A percentile compares a stretch with the other conserved stretches of the same genome.
These are phyloP conservation scores for Volvariella surrecta DNA, from an alignment of 1,284 basidiomycete genomes.

Conservation along the genomic window DNA sequence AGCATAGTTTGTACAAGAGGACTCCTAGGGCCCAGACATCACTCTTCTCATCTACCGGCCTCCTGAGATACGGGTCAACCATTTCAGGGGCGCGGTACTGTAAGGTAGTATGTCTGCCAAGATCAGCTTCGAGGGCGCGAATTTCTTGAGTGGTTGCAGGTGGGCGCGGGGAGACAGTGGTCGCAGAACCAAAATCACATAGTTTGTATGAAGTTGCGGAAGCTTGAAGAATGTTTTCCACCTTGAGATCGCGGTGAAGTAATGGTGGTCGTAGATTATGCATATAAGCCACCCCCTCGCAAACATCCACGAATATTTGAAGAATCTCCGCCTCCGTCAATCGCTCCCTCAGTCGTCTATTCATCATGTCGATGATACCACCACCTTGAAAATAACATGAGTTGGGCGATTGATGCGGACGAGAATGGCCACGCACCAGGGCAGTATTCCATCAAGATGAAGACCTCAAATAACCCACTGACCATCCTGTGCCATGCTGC, in stretches of 20 bases:
- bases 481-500: conserved; percentile 83
- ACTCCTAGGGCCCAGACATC: conserved; percentile 97
- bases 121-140: conserved; percentile 80
- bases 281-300: conserved; percentile 92
- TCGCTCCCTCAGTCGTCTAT: conserved; percentile 87
- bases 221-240: conserved; percentile 93
- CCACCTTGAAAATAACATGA: conserved; percentile 50
- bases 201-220: conserved; percentile 81
- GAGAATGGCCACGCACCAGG: conserved; percentile 33
- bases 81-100: conserved; percentile 98
- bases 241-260: conserved; percentile 96
- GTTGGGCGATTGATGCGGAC: conserved; percentile 3
- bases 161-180: conserved; percentile 56
- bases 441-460: conserved; percentile 99
- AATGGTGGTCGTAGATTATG: conserved; percentile 87
- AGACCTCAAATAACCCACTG: conserved; percentile 88
- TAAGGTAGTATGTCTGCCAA: conserved; percentile 91
- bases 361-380: conserved; percentile 99
- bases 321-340: conserved; percentile 94
- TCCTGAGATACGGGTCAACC: conserved; percentile 84
- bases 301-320: conserved; percentile 95
- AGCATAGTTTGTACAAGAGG: conserved; percentile 89
- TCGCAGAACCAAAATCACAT: conserved; percentile 97
- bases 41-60: conserved; percentile 88
- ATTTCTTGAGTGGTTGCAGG: conserved; percentile 78